These are phyloP conservation scores for Cyberlindnera galapagoensis DNA, from an alignment of 805 yeast species.

Conservation along the genomic window DNA sequence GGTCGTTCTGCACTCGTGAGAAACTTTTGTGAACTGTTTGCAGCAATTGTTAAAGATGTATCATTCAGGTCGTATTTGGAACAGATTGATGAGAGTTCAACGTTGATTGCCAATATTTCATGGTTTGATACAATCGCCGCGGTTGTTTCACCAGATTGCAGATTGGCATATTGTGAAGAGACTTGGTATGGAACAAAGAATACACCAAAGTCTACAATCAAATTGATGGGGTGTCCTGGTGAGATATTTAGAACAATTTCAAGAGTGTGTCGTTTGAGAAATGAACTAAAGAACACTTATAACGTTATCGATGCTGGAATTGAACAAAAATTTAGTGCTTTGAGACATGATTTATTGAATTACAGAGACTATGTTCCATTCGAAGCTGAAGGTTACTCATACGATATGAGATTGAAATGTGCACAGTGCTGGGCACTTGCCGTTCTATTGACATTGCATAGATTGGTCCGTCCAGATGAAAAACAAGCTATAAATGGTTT, in stretches of 20 bases:
- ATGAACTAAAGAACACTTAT: slow-evolving; percentile 19
- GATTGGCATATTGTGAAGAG: slow-evolving; percentile 46
- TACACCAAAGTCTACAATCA: slow-evolving; percentile 40
- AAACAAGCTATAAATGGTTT: slow-evolving; percentile 25
- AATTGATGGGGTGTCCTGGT: slow-evolving; percentile 57
- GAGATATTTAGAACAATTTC: slow-evolving; percentile 44
- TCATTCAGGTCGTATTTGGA: slow-evolving; percentile 37
- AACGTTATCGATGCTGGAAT: slow-evolving; percentile 9
- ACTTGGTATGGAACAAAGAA: slow-evolving; percentile 44
- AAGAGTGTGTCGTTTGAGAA: slow-evolving; percentile 35
- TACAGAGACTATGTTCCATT: slow-evolving; percentile 43
- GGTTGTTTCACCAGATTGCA: slow-evolving; percentile 48
- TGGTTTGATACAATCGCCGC: slow-evolving; percentile 59
- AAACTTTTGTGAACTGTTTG: slow-evolving; percentile 41
- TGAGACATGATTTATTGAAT: slow-evolving; percentile 31
- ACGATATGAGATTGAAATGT: slow-evolving; percentile 38
- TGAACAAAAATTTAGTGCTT: slow-evolving; percentile 24
- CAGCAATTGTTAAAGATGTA: slow-evolving; percentile 41
- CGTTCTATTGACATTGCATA: slow-evolving; percentile 26
- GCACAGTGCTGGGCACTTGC: slow-evolving; percentile 54
- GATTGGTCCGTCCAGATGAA: slow-evolving; percentile 27
- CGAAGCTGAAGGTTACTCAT: slow-evolving; percentile 27
- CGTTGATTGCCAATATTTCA: slow-evolving; percentile 43
- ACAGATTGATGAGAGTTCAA: slow-evolving; percentile 42
- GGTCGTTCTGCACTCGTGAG: slow-evolving; percentile 48